phyloP scores from a whole-genome alignment of 176 grass and related monocot species.

The Lolium multiflorum region DNA sequence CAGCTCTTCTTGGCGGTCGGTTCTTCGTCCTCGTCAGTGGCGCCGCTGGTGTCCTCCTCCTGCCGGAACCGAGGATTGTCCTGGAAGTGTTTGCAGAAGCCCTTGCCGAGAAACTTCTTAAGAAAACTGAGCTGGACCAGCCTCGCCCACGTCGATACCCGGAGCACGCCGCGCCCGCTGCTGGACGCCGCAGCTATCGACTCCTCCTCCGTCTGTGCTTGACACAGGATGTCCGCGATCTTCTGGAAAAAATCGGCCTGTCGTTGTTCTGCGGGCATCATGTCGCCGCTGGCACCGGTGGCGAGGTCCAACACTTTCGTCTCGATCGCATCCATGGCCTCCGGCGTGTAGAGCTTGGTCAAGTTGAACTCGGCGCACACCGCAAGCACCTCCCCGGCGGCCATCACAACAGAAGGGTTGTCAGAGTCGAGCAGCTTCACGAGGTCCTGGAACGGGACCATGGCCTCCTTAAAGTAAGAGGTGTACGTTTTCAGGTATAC shows the following conservation, averaged over 20 bases:
- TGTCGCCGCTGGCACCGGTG: background rate
- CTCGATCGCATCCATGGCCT: conserved; percentile 25
- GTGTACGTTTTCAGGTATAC: background rate
- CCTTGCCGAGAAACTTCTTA: conserved; percentile 26
- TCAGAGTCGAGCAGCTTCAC: background rate
- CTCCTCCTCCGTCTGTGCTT: background rate
- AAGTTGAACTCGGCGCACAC: conserved; percentile 41
- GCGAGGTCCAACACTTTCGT: background rate
- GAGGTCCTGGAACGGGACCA: background rate
- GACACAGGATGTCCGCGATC: conserved; percentile 7
- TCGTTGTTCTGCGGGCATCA: background rate
- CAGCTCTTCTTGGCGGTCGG: background rate
- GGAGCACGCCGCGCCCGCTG: background rate
- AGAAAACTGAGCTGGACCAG: conserved; percentile 40
- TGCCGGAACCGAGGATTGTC: background rate
- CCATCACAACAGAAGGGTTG: conserved; percentile 19
- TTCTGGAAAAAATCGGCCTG: conserved; percentile 31
- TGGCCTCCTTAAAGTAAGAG: background rate
- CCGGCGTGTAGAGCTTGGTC: background rate
- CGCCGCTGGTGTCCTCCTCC: background rate
- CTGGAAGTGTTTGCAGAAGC: conserved; percentile 32
- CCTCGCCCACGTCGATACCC: conserved; percentile 37
- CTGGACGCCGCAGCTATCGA: background rate
- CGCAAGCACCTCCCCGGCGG: conserved; percentile 31
- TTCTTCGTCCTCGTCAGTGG: background rate